phyloP scores from a whole-genome alignment of 148 eudicot genomes.

The Rhododendron ferrugineum region DNA sequence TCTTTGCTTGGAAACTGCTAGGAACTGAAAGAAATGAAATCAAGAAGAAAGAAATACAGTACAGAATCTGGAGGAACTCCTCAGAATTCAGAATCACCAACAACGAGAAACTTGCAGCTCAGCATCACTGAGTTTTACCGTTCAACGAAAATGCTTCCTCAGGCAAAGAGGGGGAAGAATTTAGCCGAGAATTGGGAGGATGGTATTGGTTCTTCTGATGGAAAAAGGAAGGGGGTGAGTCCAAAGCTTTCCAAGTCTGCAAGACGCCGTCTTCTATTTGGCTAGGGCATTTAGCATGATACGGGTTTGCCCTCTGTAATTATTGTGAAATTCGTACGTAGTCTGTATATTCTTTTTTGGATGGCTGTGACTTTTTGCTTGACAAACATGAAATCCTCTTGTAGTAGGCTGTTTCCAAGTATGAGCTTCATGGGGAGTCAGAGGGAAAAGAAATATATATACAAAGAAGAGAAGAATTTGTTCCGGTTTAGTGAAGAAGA shows the following conservation, averaged over 20 bases:
- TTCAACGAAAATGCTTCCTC: conserved; percentile 39
- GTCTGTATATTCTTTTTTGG: not conserved
- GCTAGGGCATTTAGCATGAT: not conserved
- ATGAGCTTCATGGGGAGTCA: too few relatives aligned
- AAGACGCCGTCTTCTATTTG: conserved; percentile 68
- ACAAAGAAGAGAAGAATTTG: too few relatives aligned
- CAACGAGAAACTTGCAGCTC: conserved; percentile 40
- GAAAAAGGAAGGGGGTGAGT: conserved; percentile 33
- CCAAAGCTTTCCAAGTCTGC: conserved; percentile 65
- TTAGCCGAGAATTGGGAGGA: conserved; percentile 9
- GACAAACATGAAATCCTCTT: not conserved
- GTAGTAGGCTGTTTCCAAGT: not conserved
- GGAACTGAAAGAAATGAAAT: conserved; percentile 60
- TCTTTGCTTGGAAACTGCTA: conserved; percentile 2
- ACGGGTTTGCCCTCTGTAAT: not conserved
- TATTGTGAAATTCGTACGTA: not conserved
- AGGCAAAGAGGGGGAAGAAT: conserved; percentile 27
- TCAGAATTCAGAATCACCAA: conserved; percentile 29
- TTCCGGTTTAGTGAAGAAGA: too few relatives aligned
- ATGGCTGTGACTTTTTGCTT: not conserved
- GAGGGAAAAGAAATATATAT: too few relatives aligned
- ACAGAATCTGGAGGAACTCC: conserved; percentile 19
- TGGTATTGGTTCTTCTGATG: conserved; percentile 22
- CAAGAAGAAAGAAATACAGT: conserved; percentile 31
- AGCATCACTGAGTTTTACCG: conserved; percentile 75